Percentiles rank a stretch among this genome's conserved stretches.
phyloP scores from a whole-genome alignment of 140 eudicot genomes.

The Oenanthe javanica region DNA sequence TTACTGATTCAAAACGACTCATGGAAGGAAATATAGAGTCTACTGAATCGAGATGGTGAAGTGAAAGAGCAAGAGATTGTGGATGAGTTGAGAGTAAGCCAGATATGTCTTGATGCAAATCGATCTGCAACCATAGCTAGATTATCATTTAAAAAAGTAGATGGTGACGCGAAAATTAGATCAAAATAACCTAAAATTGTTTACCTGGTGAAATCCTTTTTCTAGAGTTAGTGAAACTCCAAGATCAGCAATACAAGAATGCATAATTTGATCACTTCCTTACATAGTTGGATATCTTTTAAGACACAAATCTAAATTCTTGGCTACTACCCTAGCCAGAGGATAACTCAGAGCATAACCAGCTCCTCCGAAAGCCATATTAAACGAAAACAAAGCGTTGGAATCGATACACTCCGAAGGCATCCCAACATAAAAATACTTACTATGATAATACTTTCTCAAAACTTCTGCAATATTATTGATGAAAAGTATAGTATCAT shows the following conservation, averaged over 20 bases:
- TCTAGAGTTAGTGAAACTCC: conserved; percentile 70
- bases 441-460: conserved; percentile 48
- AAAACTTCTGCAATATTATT: conserved; percentile 56
- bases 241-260: conserved; percentile 68
- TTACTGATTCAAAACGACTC: conserved; percentile 42
- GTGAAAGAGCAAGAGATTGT: conserved; percentile 52
- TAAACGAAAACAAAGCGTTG: conserved; percentile 31
- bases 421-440: conserved; percentile 53
- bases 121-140: conserved; percentile 31
- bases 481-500: conserved; percentile 51
- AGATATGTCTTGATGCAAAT: conserved; percentile 48
- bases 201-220: conserved; percentile 77
- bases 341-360: conserved; percentile 73
- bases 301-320: conserved; percentile 55
- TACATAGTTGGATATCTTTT: conserved; percentile 33
- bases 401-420: conserved; percentile 44
- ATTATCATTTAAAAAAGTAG: neutral
- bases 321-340: conserved; percentile 48
- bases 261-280: conserved; percentile 54
- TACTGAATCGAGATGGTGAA: conserved; percentile 62
- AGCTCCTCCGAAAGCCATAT: conserved; percentile 80
- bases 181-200: neutral
- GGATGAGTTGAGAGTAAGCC: conserved; percentile 64
- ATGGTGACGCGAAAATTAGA: neutral
- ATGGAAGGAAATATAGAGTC: conserved; percentile 59